These are phyloP conservation scores for Blumeria graminis DNA, from an alignment of 2,329 filamentous ascomycete species.

Conservation along the genomic window DNA sequence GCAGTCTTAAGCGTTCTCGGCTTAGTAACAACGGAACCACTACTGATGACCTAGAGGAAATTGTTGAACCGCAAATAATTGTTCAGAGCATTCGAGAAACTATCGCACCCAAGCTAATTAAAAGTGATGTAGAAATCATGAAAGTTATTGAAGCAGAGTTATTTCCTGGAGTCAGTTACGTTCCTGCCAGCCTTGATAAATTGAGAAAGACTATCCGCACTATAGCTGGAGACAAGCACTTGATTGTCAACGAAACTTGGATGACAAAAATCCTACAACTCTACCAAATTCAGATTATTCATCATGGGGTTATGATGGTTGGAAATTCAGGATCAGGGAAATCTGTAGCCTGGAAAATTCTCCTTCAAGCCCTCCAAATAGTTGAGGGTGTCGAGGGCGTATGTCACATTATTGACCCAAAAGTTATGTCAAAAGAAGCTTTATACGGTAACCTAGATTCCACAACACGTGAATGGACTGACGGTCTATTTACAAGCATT, in stretches of 20 bases:
- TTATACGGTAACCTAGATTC: conserved; percentile 89
- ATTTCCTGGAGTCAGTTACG: conserved; percentile 83
- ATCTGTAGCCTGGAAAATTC: conserved; percentile 77
- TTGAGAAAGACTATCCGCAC: conserved; percentile 61
- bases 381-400: conserved; percentile 85
- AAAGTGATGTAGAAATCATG: conserved; percentile 77
- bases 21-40: conserved; percentile 32
- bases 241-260: conserved; percentile 84
- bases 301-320: conserved; percentile 99
- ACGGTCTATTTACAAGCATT: conserved; percentile 93
- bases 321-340: conserved; percentile 95
- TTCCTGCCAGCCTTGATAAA: conserved; percentile 63
- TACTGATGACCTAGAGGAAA: conserved; percentile 37
- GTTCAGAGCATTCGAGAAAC: conserved; percentile 97
- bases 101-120: conserved; percentile 90
- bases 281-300: conserved; percentile 92
- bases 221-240: conserved; percentile 61
- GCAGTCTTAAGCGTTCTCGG: conserved; percentile 73
- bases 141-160: conserved; percentile 56
- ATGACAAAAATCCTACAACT: conserved; percentile 93
- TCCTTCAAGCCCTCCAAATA: conserved; percentile 74
- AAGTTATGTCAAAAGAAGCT: conserved; percentile 98
- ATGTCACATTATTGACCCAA: conserved; percentile 93
- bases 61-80: conserved; percentile 88
- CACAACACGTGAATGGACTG: conserved; percentile 96